Evolutionary conservation across 805 yeast species (phyloP), one percentile per base, ranked within the genome.

Genomic region (Candida krabiensis): DNA sequence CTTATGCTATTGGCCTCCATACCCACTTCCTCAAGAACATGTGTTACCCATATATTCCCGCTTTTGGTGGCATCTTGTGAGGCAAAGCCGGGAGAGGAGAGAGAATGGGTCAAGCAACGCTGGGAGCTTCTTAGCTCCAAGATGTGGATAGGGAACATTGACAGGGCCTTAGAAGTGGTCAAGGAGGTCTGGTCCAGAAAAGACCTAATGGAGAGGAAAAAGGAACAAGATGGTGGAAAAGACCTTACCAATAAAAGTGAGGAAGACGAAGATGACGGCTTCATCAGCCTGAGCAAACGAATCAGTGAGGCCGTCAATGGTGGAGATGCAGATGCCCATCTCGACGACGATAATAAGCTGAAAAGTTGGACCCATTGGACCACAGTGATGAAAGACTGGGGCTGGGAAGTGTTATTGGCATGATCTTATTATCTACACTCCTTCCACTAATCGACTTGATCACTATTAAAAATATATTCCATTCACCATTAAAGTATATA

Each of bases 321-420:
- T 55, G 68, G 71, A 19, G 71, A 66, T 24, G 51, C 60, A 15
- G 63, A 59, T 37, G 65, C 56, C 25, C 56, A 47, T 3, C 53
- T 51, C n/a, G 52, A 51, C 8, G 60, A 56, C 24, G 60, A 55
- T 11, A 58, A 60, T 24, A 73, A 73, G 1, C 64, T 78, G 28
- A 63, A 65, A 32, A 69, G 77, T 21, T 67, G 74, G 62, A 60
- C 79, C 5, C 86, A 82, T 56, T 82, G 88, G 88, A 75, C 79
- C 39, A 63, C 75, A 0, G 78, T 82, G 12, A 82, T 82, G 86
- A 72, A 75, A 49, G 86, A 82, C 46, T 81, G 88, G 87, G 79
- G 80, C 1, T 80, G 87, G 86, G 87, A 82, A 53, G 82, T 82
- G 8, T 56, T 81, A 24, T 63, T 82, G 35, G 86, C 79, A 2